Evolutionary conservation across 2,329 filamentous ascomycete species (phyloP).

Genomic region (Alternaria tenuissima): DNA sequence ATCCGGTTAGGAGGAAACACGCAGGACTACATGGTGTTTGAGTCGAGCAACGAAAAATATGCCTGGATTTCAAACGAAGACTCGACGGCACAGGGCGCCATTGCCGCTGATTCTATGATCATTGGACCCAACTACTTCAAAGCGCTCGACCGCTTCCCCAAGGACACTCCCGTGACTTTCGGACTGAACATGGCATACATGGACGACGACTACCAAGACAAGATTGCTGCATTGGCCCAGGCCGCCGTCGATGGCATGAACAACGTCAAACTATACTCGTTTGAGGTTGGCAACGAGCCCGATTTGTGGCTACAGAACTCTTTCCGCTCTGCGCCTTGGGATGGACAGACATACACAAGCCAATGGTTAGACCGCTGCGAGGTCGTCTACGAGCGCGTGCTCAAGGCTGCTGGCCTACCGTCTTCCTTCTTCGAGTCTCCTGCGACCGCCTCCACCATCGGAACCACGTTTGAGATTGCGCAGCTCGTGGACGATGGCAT

Average conservation of each 20-base stretch:
- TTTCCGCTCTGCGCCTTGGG: slow-evolving; percentile 57
- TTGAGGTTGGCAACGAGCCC: slow-evolving; percentile 57
- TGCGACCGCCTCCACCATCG: slow-evolving; percentile 60
- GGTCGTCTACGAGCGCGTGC: slow-evolving; percentile 56
- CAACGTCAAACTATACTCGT: slow-evolving; percentile 53
- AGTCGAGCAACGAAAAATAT: slow-evolving; percentile 48
- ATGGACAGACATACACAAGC: slow-evolving; percentile 54
- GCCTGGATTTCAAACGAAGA: slow-evolving; percentile 51
- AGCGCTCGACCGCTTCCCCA: slow-evolving; percentile 59
- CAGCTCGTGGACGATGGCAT: slow-evolving; percentile 54
- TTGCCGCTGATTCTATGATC: slow-evolving; percentile 55
- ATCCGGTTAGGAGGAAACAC: slow-evolving; percentile 62
- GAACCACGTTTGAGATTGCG: slow-evolving; percentile 59
- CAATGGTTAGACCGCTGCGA: slow-evolving; percentile 58
- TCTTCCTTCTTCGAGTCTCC: slow-evolving; percentile 60
- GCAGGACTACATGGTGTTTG: slow-evolving; percentile 60
- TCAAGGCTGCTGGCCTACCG: slow-evolving; percentile 52
- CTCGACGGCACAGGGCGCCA: slow-evolving; percentile 51
- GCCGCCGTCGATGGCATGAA: slow-evolving; percentile 49
- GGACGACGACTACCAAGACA: slow-evolving; percentile 54
- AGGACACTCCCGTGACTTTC: slow-evolving; percentile 59
- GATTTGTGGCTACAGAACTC: slow-evolving; percentile 55
- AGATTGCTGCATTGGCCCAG: slow-evolving; percentile 54
- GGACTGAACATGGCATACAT: slow-evolving; percentile 61
- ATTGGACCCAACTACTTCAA: slow-evolving; percentile 60